phyloP scores from a whole-genome alignment of 495 filamentous ascomycete genomes.

The Durotheca rogersii region DNA sequence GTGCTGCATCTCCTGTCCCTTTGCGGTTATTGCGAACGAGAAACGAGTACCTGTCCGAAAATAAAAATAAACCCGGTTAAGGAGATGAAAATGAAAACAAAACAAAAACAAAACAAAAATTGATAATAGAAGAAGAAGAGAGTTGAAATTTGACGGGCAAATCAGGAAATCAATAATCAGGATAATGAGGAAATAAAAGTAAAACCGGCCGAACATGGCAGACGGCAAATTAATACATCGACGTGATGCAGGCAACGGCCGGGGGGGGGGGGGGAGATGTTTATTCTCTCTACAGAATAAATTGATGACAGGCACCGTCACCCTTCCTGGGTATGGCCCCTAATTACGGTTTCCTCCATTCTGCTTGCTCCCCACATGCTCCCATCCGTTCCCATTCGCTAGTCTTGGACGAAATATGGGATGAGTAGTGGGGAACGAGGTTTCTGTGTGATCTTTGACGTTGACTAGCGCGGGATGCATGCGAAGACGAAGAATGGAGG shows the following conservation, averaged over 20 bases:
- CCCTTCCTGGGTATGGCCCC: conserved; percentile 10
- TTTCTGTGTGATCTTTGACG: conserved; percentile 22
- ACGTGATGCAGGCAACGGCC: conserved; percentile 22
- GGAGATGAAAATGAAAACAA: neutral
- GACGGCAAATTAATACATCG: no score
- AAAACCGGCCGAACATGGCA: no score
- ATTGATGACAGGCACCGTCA: conserved; percentile 29
- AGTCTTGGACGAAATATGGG: conserved; percentile 26
- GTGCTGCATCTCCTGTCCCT: no score
- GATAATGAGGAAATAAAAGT: neutral
- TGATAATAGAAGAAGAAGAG: neutral
- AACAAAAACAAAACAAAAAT: neutral
- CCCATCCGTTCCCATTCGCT: conserved; percentile 32
- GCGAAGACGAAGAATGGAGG: neutral
- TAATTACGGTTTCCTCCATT: conserved; percentile 8
- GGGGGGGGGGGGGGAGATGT: conserved; percentile 5
- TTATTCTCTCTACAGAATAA: conserved; percentile 12
- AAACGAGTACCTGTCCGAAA: no score
- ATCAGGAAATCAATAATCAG: neutral
- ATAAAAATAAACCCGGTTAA: neutral
- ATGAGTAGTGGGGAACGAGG: conserved; percentile 18
- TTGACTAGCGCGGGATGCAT: conserved; percentile 24
- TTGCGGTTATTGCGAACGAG: conserved; percentile 17
- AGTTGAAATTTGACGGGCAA: neutral
- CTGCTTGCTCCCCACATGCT: conserved; percentile 25